Conservation (phyloP, 176 grass and related monocot species). For the Oryza longistaminata region DNA sequence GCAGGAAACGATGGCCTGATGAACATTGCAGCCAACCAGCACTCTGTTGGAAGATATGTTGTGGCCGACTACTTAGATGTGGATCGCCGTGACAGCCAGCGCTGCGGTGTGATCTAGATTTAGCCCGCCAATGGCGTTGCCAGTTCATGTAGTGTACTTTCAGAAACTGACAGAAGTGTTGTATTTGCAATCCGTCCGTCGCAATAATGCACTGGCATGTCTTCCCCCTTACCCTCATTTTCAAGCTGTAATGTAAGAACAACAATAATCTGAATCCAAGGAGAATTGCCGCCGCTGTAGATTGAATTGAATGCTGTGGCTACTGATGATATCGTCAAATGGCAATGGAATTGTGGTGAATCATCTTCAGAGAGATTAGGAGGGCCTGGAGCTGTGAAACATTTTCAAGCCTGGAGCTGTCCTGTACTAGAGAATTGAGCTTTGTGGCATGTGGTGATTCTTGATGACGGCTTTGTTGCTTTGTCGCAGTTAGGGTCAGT, state of each 20-base stretch:
- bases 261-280: slow-evolving; percentile 50
- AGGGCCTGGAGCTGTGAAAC: no score
- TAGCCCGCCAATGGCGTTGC: slow-evolving; percentile 24
- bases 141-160: slow-evolving; percentile 44
- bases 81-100: slow-evolving; percentile 35
- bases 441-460: not conserved
- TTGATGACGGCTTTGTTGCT: not conserved
- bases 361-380: not conserved
- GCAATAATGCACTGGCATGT: slow-evolving; percentile 50
- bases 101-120: not conserved
- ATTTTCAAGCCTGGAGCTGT: not conserved
- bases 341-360: not conserved
- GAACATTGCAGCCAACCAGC: not conserved
- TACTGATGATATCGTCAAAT: slow-evolving; percentile 26
- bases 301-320: slow-evolving; percentile 20
- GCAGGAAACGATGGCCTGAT: slow-evolving; percentile 40
- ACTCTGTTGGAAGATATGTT: slow-evolving; percentile 26
- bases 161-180: slow-evolving; percentile 41
- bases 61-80: slow-evolving; percentile 50
- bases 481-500: not conserved
- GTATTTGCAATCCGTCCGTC: slow-evolving; percentile 32
- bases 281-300: slow-evolving; percentile 39
- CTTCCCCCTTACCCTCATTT: not conserved
- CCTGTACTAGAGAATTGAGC: no score
- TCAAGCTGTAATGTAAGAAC: slow-evolving; percentile 47